phyloP scores from a whole-genome alignment of 345 rosid species.

The Eucalyptus erythrocorys region DNA sequence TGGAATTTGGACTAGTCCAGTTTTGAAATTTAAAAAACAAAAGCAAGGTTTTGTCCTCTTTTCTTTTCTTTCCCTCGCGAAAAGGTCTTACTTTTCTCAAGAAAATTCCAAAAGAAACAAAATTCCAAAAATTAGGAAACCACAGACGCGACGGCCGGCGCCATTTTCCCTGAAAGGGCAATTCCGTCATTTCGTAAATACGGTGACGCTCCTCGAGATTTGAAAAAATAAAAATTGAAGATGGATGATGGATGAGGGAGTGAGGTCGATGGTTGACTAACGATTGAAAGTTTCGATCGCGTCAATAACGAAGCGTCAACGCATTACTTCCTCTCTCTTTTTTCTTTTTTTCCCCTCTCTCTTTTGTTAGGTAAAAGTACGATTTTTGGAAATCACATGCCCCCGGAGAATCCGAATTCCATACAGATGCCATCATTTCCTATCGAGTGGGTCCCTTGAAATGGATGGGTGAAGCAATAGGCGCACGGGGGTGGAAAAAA shows the following conservation, averaged over 20 bases:
- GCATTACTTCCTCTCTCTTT: neutral
- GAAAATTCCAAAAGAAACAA: neutral
- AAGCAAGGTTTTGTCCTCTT: neutral
- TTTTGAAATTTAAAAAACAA: neutral
- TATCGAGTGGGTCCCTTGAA: neutral
- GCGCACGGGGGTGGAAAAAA: neutral
- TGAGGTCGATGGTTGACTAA: neutral
- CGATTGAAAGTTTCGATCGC: neutral
- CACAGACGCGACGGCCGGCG: neutral
- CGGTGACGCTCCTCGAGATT: neutral
- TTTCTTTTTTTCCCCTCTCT: rapidly evolving
- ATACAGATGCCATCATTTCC: neutral
- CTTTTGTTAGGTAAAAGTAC: neutral
- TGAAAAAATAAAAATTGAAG: neutral
- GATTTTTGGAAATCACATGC: neutral
- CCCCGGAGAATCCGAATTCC: neutral
- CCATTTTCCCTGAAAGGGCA: neutral
- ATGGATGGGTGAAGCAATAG: neutral
- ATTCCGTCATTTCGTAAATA: neutral
- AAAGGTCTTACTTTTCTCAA: neutral
- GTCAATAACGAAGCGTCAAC: neutral
- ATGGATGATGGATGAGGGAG: too few species aligned
- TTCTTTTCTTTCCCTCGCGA: neutral
- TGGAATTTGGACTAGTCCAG: neutral
- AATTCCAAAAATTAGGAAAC: neutral